Base-by-base conservation (phyloP, 257 asterid genomes). In the Solanum ossicruentum region DNA sequence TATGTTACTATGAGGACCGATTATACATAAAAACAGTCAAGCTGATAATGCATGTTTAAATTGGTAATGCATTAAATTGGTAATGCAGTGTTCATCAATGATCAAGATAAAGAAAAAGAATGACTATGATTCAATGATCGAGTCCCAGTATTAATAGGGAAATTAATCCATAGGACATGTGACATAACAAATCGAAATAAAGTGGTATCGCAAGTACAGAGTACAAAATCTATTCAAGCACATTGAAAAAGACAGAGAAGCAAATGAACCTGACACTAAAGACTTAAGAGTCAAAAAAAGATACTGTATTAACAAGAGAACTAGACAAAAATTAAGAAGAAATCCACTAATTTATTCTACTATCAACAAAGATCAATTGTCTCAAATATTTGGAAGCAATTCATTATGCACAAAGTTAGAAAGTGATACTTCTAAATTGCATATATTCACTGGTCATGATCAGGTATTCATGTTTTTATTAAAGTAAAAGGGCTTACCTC, bases 401-500 rank as follows among this genome's bases (percentile, higher is more conserved):
- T 75, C 60, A 47, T 15, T 15, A 51, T 21, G 82, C 82, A 77
- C 82, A 77, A 52, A 51, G 15, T 26, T 26, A 26, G 82, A 51
- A 52, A 77, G 63, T 77, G n/a, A 77, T 36, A 51, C 45, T 77
- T 52, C 45, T 16, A 77, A 77, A 77, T 77, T 51, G 65, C 65
- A 52, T 26, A 77, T 21, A 77, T 73, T 73, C 57, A 47, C 41
- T 43, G 81, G 13, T 12, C 20, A 73, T 23, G 82, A 75, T 49
- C 41, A 51, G 45, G 23, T 75, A 49, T 51, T 21, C 12, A 49
- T 23, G 82, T 26, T 21, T 45, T 77, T 23, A 39, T 36, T 17
- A 0, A 86, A 66, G 54, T 32, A 52, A 88, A 67, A 84, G 67
- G 47, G 67, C 86, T 85, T 84, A 96, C 99, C 95, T 95, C 97